Conservation (phyloP, 345 rosid species). For the Populus pruinosa region DNA sequence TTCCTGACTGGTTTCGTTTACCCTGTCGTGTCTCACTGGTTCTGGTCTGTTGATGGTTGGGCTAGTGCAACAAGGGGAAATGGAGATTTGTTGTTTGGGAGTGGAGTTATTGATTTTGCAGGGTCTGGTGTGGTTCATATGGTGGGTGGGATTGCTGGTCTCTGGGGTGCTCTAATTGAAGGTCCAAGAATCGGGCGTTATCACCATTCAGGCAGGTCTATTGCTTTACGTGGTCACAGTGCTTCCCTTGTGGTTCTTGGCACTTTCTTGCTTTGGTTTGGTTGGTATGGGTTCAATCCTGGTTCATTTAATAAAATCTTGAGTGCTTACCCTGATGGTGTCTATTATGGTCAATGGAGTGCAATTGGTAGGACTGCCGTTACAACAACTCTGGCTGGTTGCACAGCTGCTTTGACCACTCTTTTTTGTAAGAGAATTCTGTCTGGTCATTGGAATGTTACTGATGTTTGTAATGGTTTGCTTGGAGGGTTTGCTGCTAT, state of each 20-base stretch:
- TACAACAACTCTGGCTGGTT: conserved; percentile 85
- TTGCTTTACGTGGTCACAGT: conserved; percentile 63
- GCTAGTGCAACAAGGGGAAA: conserved; percentile 48
- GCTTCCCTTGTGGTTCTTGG: conserved; percentile 70
- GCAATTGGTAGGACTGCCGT: conserved; percentile 87
- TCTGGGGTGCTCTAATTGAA: conserved; percentile 78
- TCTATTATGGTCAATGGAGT: conserved; percentile 70
- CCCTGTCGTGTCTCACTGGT: conserved; percentile 90
- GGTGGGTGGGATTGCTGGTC: conserved; percentile 77
- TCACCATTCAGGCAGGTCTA: conserved; percentile 32
- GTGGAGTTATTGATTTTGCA: conserved; percentile 74
- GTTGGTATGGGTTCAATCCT: conserved; percentile 78
- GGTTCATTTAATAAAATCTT: conserved; percentile 62
- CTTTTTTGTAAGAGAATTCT: conserved; percentile 73
- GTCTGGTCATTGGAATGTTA: conserved; percentile 87
- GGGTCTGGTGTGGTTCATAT: conserved; percentile 78
- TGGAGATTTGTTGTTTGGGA: conserved; percentile 48
- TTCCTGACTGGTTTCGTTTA: conserved; percentile 86
- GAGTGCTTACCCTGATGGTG: conserved; percentile 24
- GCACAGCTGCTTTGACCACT: conserved; percentile 80
- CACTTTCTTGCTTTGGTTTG: conserved; percentile 79
- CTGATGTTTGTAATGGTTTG: conserved; percentile 86
- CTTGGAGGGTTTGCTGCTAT: conserved; percentile 92
- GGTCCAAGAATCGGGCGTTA: conserved; percentile 76
- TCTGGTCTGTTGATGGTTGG: conserved; percentile 88